A percentile compares a stretch with the other conserved stretches of the same genome.
Conservation (phyloP, 257 asterid species). For the Ilex asprella region DNA sequence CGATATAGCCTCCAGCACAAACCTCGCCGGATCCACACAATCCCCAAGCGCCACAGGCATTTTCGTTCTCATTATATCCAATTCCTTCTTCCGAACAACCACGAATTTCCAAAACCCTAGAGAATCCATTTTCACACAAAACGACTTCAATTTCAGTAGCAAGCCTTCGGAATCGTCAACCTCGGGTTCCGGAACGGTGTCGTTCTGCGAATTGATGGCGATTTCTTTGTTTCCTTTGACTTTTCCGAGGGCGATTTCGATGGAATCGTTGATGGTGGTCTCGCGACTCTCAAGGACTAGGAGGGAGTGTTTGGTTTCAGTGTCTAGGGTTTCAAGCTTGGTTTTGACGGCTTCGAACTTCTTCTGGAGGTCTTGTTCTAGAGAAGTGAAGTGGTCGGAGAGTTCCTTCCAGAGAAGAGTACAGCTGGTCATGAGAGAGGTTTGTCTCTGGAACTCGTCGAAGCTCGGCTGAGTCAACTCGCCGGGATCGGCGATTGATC, state of each 20-base stretch:
- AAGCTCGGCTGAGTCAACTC: constrained; percentile 70
- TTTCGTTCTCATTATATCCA: constrained; percentile 56
- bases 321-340: constrained; percentile 41
- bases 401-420: constrained; percentile 98
- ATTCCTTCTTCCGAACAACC: constrained; percentile 66
- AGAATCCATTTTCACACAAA: constrained; percentile 60
- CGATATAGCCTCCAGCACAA: constrained; percentile 84
- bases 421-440: constrained; percentile 97
- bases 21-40: constrained; percentile 92
- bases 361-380: constrained; percentile 69
- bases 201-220: constrained; percentile 9
- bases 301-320: constrained; percentile 50
- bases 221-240: constrained; percentile 20
- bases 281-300: constrained; percentile 67
- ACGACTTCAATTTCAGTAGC: constrained; percentile 46
- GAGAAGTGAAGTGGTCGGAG: constrained; percentile 86
- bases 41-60: constrained; percentile 56
- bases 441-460: constrained; percentile 95
- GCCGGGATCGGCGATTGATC: constrained; percentile 95
- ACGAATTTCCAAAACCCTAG: constrained; percentile 69
- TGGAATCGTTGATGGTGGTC: constrained; percentile 50
- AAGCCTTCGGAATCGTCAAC: constrained; percentile 65
- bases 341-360: constrained; percentile 63
- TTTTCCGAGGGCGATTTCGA: constrained; percentile 44
- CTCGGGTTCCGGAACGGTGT: constrained; percentile 30